Evolutionary conservation across 495 filamentous ascomycete genomes (phyloP), one percentile per base, ranked within the genome.

Genomic region (Hypomontagnella monticulosa): DNA sequence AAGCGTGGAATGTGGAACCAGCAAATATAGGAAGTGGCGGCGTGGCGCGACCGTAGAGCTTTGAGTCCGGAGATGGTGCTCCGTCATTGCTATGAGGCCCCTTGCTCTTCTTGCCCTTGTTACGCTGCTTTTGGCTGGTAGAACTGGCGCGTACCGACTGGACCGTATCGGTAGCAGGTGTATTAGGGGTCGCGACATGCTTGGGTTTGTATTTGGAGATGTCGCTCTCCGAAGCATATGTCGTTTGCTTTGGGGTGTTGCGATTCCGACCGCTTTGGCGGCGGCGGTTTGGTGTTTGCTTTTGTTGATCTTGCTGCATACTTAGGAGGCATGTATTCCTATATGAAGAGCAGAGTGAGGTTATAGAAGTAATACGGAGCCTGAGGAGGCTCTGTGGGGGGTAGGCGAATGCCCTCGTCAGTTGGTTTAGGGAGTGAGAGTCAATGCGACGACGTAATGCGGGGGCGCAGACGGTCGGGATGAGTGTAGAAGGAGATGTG

Each of bases 1-100:
- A 99, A 9, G 92, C 90, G 73, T 97, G 94, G 75, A 99, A 99
- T 0, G 92, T 96, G 12, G 93, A 91, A 12, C 95, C 95, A 11
- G 95, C 95, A 75, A 97, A 99, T 58, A 91, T 83, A 60, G 84
- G 72, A 41, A 80, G 83, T 14, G 84, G 78, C n/a, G 71, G 71
- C 1, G 79, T 83, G 32, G 56, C 73, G n/a, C 75, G 72, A 20
- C 75, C 78, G 4, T 71, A 69, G 30, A 69, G 76, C 27, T 68
- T 52, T 12, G 70, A 73, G 4, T 62, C 73, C 3, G 80, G 77
- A 20, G 81, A 77, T 11, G 70, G 69, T 15, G 69, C 50, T 1
- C 56, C 71, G 18, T 76, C 48, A 74, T 78, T 46, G 27, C 69
- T 60, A 12, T 71, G 62, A 20, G 65, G 15, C 50, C 72, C 18